A percentile compares a stretch with the other conserved stretches of the same genome.
Conservation (phyloP, 345 rosid genomes). For the Raphanus sativus region DNA sequence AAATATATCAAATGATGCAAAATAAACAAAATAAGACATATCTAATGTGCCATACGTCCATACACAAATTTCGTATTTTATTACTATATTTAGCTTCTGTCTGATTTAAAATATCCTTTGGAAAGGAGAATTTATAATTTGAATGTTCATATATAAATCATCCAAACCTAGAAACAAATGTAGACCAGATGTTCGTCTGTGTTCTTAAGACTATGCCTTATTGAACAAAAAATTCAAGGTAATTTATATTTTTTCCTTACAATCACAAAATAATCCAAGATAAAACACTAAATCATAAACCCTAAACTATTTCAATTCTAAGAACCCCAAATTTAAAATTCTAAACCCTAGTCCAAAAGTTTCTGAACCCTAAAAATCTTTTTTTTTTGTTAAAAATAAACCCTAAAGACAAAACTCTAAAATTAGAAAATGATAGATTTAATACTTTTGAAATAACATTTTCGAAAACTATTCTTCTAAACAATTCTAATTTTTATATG, state of each 20-base stretch:
- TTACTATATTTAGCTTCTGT: not conserved
- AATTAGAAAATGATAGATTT: not conserved
- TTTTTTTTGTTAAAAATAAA: not conserved
- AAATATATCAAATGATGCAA: not conserved
- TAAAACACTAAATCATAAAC: not conserved
- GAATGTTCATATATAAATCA: no score
- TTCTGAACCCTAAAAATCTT: not conserved
- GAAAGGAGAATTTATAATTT: not conserved
- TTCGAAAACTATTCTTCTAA: not conserved
- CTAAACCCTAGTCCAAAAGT: not conserved
- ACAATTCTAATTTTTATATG: not conserved
- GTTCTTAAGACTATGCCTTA: not conserved
- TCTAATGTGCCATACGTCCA: not conserved
- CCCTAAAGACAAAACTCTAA: not conserved
- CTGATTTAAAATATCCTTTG: not conserved
- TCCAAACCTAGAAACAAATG: not conserved
- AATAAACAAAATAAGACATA: not conserved
- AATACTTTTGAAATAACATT: not conserved
- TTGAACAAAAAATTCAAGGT: not conserved
- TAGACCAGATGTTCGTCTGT: not conserved
- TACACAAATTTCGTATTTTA: not conserved
- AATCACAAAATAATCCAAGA: not conserved
- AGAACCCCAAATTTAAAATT: not conserved
- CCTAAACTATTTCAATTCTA: not conserved
- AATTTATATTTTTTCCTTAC: not conserved